Evolutionary conservation across 208 protist genomes (phyloP).

Genomic region (Crithidia bombi): DNA sequence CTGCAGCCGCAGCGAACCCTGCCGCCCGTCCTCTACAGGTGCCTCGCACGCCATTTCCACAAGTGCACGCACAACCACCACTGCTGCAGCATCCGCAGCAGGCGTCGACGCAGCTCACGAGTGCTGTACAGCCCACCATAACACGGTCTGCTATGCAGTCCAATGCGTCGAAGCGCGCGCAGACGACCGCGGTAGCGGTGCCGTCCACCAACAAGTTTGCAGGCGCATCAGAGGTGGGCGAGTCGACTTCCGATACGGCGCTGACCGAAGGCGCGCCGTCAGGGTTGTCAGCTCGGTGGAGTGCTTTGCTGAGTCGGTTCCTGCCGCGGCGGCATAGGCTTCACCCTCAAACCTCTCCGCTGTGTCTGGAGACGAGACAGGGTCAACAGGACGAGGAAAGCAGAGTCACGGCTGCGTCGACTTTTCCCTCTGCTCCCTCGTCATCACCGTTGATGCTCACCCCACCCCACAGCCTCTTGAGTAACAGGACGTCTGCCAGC

Average conservation of each 20-base stretch:
- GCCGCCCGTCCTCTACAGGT: conserved; percentile 6
- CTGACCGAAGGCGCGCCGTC: background rate
- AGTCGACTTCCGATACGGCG: background rate
- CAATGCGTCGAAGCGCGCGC: background rate
- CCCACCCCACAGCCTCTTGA: background rate
- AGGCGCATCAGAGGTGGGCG: background rate
- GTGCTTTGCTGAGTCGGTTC: conserved; percentile 2
- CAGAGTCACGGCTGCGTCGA: background rate
- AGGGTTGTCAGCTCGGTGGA: background rate
- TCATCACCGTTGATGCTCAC: background rate
- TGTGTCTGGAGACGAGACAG: background rate
- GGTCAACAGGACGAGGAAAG: background rate
- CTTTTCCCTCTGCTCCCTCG: background rate
- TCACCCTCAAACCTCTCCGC: background rate
- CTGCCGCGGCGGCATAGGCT: background rate
- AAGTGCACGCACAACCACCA: background rate
- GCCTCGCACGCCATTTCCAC: background rate
- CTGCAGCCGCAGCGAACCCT: background rate
- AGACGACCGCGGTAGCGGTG: background rate
- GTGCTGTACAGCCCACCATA: background rate
- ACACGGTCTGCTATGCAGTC: background rate
- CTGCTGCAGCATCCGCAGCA: background rate
- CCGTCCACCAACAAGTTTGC: background rate
- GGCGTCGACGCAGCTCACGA: background rate
- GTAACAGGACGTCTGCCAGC: too few species aligned